Evolutionary conservation across 2,329 filamentous ascomycete genomes (phyloP), one percentile per base, ranked within the genome.

Genomic region (Didymella pomorum): DNA sequence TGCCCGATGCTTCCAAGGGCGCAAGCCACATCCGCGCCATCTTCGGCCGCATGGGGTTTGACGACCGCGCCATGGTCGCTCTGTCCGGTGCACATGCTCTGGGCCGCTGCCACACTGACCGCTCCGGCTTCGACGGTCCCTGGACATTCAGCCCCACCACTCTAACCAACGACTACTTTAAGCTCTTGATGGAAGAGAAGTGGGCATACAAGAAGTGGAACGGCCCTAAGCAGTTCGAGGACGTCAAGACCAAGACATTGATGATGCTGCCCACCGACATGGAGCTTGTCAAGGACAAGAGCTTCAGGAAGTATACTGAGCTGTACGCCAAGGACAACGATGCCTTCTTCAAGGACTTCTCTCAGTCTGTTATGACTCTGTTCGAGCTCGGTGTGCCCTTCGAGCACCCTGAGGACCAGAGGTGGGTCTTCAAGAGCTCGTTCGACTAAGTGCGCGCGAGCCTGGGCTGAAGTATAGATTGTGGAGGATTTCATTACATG

Each of bases 181-280:
- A 87, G 69, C 86, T 98, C 16, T 84, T 99, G 46, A 73, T 96
- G 31, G 86, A 93, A 62, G 92, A 97, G 87, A 96, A 96, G 85
- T 98, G 94, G 95, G 82, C 87, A 75, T 91, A 86, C 91, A 96
- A 88, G 95, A 96, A 86, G 97, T 95, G 94, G 94, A 87, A 93
- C 71, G 94, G 95, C 26, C 93, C 93, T 66, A 88, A 89, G 80
- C 93, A 96, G 85, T 94, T 89, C 76, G 89, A 96, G 81, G 93
- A 98, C 81, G 90, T 91, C 82, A 86, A 83, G 74, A 92, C 89
- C 72, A 93, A 96, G 86, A 84, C 85, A 41, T 82, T 98, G 71
- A 98, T 99, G 95, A 98, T 99, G 94, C 83, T 99, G 78, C 95
- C 95, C 52, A 90, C 92, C 65, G 94, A 99, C 75, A 88, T 96